These are phyloP conservation scores for Nakazawaea holstii DNA, from an alignment of 805 yeast genomes.

Conservation along the genomic window DNA sequence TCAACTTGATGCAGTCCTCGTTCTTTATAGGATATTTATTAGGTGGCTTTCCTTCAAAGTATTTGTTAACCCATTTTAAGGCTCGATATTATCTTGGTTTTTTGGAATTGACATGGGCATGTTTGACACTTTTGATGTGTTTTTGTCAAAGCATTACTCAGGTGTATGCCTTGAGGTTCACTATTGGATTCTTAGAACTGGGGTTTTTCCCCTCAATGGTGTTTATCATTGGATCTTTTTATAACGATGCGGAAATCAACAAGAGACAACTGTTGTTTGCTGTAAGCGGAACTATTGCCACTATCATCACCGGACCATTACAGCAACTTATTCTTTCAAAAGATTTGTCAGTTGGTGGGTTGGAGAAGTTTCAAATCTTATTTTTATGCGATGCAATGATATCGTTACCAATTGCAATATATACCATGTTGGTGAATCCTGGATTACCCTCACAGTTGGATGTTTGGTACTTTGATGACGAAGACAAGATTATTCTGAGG, in stretches of 20 bases:
- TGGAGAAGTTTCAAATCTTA: constrained; percentile 40
- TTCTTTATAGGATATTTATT: constrained; percentile 40
- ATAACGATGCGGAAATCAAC: constrained; percentile 27
- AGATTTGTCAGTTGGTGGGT: constrained; percentile 12
- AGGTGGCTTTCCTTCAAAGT: constrained; percentile 45
- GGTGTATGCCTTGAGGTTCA: constrained; percentile 20
- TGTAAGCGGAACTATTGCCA: constrained; percentile 29
- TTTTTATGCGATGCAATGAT: constrained; percentile 40
- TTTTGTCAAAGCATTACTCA: constrained; percentile 14
- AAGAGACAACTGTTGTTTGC: constrained; percentile 31
- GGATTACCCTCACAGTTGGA: constrained; percentile 40
- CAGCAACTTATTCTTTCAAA: constrained; percentile 27
- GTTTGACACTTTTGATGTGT: constrained; percentile 31
- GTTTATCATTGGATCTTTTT: constrained; percentile 34
- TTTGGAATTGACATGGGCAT: constrained; percentile 39
- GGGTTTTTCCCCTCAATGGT: constrained; percentile 48
- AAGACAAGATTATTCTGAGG: constrained; percentile 39
- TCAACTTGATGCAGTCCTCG: constrained; percentile 1
- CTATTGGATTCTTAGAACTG: constrained; percentile 40
- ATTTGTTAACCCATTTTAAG: constrained; percentile 33
- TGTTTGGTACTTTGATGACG: constrained; percentile 35
- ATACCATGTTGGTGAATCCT: constrained; percentile 39
- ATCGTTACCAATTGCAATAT: constrained; percentile 31
- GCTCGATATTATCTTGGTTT: constrained; percentile 41
- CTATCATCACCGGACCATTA: constrained; percentile 32